These are phyloP conservation scores for Corynespora cassiicola DNA, from an alignment of 2,329 filamentous ascomycete genomes.

Conservation along the genomic window DNA sequence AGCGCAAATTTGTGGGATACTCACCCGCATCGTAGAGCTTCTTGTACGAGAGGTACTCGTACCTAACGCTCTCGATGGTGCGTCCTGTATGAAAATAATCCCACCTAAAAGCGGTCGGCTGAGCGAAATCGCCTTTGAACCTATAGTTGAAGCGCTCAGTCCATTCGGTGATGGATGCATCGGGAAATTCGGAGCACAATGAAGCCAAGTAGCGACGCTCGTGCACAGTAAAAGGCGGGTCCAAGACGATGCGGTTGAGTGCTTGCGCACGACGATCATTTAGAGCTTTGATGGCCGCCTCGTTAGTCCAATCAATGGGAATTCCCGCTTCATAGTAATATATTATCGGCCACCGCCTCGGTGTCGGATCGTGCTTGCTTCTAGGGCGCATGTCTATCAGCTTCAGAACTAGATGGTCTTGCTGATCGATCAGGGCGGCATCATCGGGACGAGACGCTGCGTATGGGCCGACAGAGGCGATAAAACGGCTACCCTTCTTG, in stretches of 20 bases:
- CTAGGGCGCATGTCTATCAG: constrained; percentile 38
- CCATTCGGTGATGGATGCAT: constrained; percentile 31
- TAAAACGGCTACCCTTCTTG: constrained; percentile 19
- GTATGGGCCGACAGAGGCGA: constrained; percentile 19
- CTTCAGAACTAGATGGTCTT: constrained; percentile 22
- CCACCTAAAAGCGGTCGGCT: constrained; percentile 13
- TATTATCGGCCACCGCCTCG: constrained; percentile 17
- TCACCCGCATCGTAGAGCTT: constrained; percentile 24
- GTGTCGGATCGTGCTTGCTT: constrained; percentile 13
- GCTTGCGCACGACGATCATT: constrained; percentile 33
- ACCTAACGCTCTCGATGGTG: constrained; percentile 32
- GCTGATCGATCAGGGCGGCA: constrained; percentile 22
- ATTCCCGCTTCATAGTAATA: constrained; percentile 25
- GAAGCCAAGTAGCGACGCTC: constrained; percentile 28
- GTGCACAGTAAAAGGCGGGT: constrained; percentile 17
- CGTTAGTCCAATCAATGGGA: constrained; percentile 32
- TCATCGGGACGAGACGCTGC: constrained; percentile 5
- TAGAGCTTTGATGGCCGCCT: constrained; percentile 27
- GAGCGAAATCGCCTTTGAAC: constrained; percentile 19
- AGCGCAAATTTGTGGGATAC: too few relatives aligned
- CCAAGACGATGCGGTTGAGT: constrained; percentile 26
- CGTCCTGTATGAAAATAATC: constrained; percentile 19
- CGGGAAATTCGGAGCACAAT: constrained; percentile 16
- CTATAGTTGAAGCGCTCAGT: constrained; percentile 31
- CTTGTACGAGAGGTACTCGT: constrained; percentile 33